Percentiles rank a stretch among this genome's conserved stretches.
Conservation (phyloP, 2,329 filamentous ascomycete species). For the Tolypocladium cylindrosporum region DNA sequence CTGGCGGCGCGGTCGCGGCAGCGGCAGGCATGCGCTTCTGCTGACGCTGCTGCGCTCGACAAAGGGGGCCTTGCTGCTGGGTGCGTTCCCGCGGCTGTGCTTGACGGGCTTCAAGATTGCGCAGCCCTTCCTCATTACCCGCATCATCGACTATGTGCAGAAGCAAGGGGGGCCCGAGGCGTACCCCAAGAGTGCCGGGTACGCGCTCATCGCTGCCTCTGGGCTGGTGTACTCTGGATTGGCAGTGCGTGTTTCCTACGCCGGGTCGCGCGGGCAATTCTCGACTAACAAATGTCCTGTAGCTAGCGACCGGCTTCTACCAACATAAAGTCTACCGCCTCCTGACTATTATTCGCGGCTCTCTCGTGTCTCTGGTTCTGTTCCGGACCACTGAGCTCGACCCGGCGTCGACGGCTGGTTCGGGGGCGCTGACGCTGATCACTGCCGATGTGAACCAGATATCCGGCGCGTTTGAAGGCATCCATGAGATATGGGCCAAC, state of each 20-base stretch:
- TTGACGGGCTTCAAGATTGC: slow-evolving; percentile 12
- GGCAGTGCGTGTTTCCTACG: slow-evolving; percentile 3
- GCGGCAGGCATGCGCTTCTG: neutral
- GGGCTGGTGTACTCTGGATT: slow-evolving; percentile 8
- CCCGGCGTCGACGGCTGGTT: slow-evolving; percentile 19
- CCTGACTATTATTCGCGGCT: slow-evolving; percentile 18
- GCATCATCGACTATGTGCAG: slow-evolving; percentile 1
- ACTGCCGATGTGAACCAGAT: slow-evolving; percentile 33
- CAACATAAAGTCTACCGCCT: slow-evolving; percentile 16
- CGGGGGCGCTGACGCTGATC: slow-evolving; percentile 32
- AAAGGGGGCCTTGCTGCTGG: neutral
- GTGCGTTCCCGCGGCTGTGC: slow-evolving; percentile 4
- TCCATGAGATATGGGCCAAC: slow-evolving; percentile 32
- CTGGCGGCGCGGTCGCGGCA: neutral
- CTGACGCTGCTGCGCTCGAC: neutral
- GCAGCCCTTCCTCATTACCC: slow-evolving; percentile 11
- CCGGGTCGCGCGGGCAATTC: neutral
- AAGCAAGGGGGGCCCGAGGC: neutral
- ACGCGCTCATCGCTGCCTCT: slow-evolving; percentile 9
- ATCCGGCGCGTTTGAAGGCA: slow-evolving; percentile 18
- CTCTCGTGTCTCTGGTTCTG: slow-evolving; percentile 16
- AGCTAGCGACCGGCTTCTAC: slow-evolving; percentile 10
- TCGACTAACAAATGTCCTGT: neutral
- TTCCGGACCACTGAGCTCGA: slow-evolving; percentile 14
- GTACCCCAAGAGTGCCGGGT: slow-evolving; percentile 3